phyloP scores from a whole-genome alignment of 148 eudicot genomes.

The Beta vulgaris region DNA sequence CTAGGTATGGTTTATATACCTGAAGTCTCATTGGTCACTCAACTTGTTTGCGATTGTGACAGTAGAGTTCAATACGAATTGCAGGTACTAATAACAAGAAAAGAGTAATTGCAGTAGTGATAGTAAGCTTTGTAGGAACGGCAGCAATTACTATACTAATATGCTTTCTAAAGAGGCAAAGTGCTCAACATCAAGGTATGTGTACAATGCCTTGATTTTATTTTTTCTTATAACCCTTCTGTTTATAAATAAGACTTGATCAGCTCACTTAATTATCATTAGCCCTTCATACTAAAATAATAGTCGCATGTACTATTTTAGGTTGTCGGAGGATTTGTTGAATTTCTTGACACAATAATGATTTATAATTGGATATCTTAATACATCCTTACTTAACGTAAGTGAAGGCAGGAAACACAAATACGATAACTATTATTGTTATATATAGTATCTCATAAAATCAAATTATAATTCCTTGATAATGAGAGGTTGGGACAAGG shows the following conservation, averaged over 20 bases:
- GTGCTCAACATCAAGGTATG: conserved; percentile 13
- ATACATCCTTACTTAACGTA: no score
- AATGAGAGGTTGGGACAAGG: no score
- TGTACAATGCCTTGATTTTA: background rate
- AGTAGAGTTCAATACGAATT: background rate
- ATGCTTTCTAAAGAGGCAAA: conserved; percentile 28
- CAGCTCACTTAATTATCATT: background rate
- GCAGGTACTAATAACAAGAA: conserved; percentile 12
- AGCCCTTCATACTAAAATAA: background rate
- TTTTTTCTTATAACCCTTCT: background rate
- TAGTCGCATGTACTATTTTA: background rate
- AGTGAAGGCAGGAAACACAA: no score
- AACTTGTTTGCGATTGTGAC: background rate
- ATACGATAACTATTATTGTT: no score
- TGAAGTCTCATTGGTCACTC: background rate
- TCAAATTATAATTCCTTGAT: no score
- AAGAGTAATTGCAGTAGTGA: conserved; percentile 8
- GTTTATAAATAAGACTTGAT: background rate
- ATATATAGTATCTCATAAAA: no score
- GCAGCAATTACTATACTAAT: background rate
- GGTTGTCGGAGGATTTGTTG: no score
- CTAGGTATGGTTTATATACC: conserved; percentile 26
- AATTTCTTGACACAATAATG: no score
- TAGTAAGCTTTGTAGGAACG: conserved; percentile 9
- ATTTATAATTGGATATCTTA: no score